A percentile compares a stretch with the other conserved stretches of the same genome.
Evolutionary conservation across 2,329 filamentous ascomycete genomes (phyloP).

Genomic region (Arthrobotrys megalospora): DNA sequence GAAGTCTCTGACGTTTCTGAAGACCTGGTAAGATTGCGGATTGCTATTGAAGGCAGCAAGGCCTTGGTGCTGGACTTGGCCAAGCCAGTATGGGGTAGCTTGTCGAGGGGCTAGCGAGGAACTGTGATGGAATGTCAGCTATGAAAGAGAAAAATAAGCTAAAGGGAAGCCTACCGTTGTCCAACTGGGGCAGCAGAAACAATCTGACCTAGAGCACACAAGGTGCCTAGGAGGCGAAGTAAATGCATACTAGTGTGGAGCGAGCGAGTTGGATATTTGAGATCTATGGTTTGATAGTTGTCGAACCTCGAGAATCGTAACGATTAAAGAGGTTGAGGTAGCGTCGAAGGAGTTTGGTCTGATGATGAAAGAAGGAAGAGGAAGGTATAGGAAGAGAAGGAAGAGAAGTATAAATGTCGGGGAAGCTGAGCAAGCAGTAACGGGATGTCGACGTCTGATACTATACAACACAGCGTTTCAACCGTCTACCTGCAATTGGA

Average conservation of each 20-base stretch:
- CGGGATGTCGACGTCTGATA: not conserved
- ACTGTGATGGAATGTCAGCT: constrained; percentile 22
- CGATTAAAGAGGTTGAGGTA: constrained; percentile 34
- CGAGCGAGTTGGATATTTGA: constrained; percentile 25
- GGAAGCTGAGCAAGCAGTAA: constrained; percentile 7
- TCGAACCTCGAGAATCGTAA: constrained; percentile 32
- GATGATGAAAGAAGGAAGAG: constrained; percentile 14
- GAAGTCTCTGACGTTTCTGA: constrained; percentile 71
- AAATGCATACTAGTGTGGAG: constrained; percentile 49
- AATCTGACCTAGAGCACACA: constrained; percentile 51
- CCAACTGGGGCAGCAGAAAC: constrained; percentile 40
- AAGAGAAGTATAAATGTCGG: not conserved
- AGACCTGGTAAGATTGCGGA: constrained; percentile 68
- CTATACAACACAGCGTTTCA: constrained; percentile 6
- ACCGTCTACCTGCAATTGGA: not conserved
- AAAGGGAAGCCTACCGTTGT: constrained; percentile 21
- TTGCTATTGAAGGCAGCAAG: constrained; percentile 68
- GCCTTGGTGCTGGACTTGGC: constrained; percentile 68
- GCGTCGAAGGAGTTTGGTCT: constrained; percentile 18
- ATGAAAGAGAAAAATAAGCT: not conserved
- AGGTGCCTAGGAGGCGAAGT: constrained; percentile 38
- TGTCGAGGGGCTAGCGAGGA: constrained; percentile 32
- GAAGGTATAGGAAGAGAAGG: not conserved
- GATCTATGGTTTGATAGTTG: not conserved
- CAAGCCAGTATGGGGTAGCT: constrained; percentile 64